These are phyloP conservation scores for Solanum habrochaites DNA, from an alignment of 257 asterid species.

Conservation along the genomic window DNA sequence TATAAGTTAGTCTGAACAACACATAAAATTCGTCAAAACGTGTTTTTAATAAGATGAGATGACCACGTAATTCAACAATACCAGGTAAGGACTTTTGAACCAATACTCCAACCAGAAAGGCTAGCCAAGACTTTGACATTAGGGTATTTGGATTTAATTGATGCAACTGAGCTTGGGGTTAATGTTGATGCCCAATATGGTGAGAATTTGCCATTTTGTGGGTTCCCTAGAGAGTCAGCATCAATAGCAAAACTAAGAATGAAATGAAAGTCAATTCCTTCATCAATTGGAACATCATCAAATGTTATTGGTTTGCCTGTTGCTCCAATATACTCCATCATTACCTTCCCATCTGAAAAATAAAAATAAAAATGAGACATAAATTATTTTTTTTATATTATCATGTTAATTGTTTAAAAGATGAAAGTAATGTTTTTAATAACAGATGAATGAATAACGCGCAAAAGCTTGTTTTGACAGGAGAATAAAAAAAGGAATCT, in stretches of 20 bases:
- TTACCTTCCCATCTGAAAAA: constrained; percentile 46
- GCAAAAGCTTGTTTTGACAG: too few relatives aligned
- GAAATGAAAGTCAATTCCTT: constrained; percentile 50
- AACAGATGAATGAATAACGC: too few relatives aligned
- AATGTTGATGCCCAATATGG: constrained; percentile 53
- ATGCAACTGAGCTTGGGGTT: constrained; percentile 33
- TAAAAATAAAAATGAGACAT: neutral
- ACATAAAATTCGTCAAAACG: neutral
- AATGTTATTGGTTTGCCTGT: constrained; percentile 36
- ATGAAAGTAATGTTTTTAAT: too few relatives aligned
- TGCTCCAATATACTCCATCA: constrained; percentile 89
- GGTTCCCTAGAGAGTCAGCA: constrained; percentile 38
- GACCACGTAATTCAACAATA: neutral
- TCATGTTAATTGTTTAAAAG: neutral
- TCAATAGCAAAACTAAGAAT: constrained; percentile 66
- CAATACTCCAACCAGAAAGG: constrained; percentile 73
- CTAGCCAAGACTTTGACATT: constrained; percentile 61
- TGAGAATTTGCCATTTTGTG: constrained; percentile 51
- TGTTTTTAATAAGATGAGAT: neutral
- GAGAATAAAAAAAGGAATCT: too few relatives aligned
- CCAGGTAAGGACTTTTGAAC: constrained; percentile 34
- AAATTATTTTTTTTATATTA: neutral
- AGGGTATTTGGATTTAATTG: constrained; percentile 38
- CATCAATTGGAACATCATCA: constrained; percentile 30
- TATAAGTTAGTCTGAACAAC: neutral